Evolutionary conservation across 805 yeast genomes (phyloP).

Genomic region (Ogataea sp.): DNA sequence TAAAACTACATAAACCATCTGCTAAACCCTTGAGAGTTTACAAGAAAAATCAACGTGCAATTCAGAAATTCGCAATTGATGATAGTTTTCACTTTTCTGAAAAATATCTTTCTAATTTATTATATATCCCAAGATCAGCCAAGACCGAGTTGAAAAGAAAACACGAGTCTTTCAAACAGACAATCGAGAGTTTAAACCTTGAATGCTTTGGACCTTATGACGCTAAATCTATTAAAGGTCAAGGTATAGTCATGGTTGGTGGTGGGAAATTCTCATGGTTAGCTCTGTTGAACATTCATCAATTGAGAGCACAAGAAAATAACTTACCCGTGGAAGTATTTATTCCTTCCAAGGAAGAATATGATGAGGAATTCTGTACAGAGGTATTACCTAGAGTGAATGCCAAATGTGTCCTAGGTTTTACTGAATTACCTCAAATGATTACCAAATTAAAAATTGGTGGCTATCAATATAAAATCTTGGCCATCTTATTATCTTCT

Average conservation of each 20-base stretch:
- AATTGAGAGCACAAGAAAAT: conserved; percentile 34
- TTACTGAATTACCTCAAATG: conserved; percentile 20
- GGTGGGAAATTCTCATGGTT: conserved; percentile 46
- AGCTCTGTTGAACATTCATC: conserved; percentile 38
- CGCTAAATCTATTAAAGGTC: conserved; percentile 16
- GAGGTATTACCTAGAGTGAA: conserved; percentile 29
- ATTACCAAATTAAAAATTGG: conserved; percentile 23
- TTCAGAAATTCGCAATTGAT: conserved; percentile 33
- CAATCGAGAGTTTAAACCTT: conserved; percentile 29
- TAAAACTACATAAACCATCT: conserved; percentile 22
- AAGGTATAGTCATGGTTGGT: conserved; percentile 44
- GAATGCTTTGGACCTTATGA: conserved; percentile 17
- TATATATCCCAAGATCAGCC: conserved; percentile 31
- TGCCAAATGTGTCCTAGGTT: conserved; percentile 39
- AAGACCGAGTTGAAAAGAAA: conserved; percentile 26
- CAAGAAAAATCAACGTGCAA: conserved; percentile 30
- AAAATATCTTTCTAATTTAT: conserved; percentile 34
- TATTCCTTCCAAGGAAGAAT: conserved; percentile 34
- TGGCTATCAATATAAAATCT: conserved; percentile 44
- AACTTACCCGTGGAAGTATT: conserved; percentile 44
- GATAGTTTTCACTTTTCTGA: conserved; percentile 35
- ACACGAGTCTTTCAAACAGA: conserved; percentile 24
- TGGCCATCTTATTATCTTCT: conserved; percentile 36
- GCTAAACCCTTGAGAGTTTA: conserved; percentile 36
- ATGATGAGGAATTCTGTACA: conserved; percentile 40